These are phyloP conservation scores for Emmonsia crescens DNA, from an alignment of 2,329 filamentous ascomycete genomes.

Conservation along the genomic window DNA sequence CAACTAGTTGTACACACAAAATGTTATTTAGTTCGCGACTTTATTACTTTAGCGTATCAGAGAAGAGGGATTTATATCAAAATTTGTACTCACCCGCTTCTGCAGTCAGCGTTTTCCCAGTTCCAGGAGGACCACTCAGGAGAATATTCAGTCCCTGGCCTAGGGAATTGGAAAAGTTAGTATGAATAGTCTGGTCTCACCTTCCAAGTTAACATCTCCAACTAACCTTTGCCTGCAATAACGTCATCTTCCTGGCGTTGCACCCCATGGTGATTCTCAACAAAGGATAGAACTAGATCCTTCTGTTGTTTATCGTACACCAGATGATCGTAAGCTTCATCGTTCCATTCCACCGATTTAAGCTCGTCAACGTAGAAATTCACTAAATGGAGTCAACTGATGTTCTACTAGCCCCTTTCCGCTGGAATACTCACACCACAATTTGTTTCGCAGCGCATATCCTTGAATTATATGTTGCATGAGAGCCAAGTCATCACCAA, in stretches of 20 bases:
- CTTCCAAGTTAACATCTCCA: neutral
- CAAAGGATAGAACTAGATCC: slow-evolving; percentile 16
- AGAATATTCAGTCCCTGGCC: slow-evolving; percentile 1
- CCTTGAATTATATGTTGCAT: slow-evolving; percentile 35
- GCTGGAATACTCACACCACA: slow-evolving; percentile 30
- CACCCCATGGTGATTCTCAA: slow-evolving; percentile 29
- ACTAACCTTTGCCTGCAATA: slow-evolving; percentile 25
- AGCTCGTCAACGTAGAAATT: slow-evolving; percentile 25
- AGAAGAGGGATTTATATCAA: neutral
- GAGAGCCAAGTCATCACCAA: slow-evolving; percentile 29
- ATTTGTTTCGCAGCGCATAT: slow-evolving; percentile 35
- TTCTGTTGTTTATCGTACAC: slow-evolving; percentile 41
- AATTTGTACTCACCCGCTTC: slow-evolving; percentile 19
- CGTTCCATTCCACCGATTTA: slow-evolving; percentile 36
- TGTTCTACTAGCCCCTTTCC: neutral
- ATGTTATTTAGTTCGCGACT: slow-evolving; percentile 11
- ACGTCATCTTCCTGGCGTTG: slow-evolving; percentile 17
- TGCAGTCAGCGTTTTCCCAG: slow-evolving; percentile 28
- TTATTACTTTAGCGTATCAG: neutral
- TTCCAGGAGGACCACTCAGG: slow-evolving; percentile 16
- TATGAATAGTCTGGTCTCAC: neutral
- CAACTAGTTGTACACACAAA: slow-evolving; percentile 8
- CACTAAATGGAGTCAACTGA: neutral
- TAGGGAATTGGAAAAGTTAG: neutral
- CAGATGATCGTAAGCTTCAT: slow-evolving; percentile 36